Base-by-base conservation (phyloP, 2,329 filamentous ascomycete species). In the Aureobasidium namibiae region DNA sequence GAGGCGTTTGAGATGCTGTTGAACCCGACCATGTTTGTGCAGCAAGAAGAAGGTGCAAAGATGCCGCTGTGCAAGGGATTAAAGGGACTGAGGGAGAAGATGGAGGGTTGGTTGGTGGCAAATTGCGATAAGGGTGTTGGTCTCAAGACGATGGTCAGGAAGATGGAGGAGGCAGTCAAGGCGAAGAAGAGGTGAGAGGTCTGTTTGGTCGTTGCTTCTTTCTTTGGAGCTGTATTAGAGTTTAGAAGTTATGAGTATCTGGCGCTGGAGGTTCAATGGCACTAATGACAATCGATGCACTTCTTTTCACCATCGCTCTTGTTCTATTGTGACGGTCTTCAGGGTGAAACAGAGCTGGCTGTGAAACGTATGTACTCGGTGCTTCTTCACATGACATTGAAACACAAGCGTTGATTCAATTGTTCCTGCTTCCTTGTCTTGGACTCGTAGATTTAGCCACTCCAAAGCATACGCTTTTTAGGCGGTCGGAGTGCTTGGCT, bases 1-100 rank as follows among this genome's bases (percentile, higher is more conserved):
- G 85, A 88, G 61, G 85, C 88, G 49, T 95, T 99, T 71, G 88
- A 92, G 64, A 67, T 97, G 61, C 75, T 97, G 64, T 78, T 99
- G 44, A 99, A 99, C 72, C 92, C 92, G 0, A 79, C 82, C 2
- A 80, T 78, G 60, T 84, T 86, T 72, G 73, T 82, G n/a, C 81
- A 81, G 10, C 76, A 69, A 1, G 91, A 92, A 72, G 84, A 85
- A 29, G 83, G 78, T 1, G 74, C 71, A n/a, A 81, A 74, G 65
- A 80, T 96, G 80, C 92, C 92, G 0, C 81, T 92, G 4, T 71
- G 88, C 60, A 84, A 78, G 68, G 83, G 87, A 1, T 84, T 96
- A 84, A 82, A 78, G 66, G 71, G 69, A 29, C 78, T 89, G 13
- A 80, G 92, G 62, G 84, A 89, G 75, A 79, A 79, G 68, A 96